phyloP scores from a whole-genome alignment of 176 grass and related monocot species.

The Eragrostis nindensis region DNA sequence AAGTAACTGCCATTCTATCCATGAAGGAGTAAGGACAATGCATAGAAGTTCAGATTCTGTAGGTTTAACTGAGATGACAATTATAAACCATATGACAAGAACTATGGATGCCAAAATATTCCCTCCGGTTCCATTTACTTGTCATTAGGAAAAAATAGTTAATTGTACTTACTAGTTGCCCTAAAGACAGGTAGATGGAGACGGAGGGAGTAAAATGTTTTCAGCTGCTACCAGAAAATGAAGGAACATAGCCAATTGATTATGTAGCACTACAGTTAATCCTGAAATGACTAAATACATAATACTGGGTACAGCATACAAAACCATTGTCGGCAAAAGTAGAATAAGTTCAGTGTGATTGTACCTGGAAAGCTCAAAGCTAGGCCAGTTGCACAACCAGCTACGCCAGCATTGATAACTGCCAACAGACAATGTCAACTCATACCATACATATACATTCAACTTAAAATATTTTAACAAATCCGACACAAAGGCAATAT shows the following conservation, averaged over 20 bases:
- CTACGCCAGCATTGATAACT: slow-evolving; percentile 86
- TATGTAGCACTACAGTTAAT: neutral
- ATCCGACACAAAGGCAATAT: neutral
- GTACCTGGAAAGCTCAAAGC: slow-evolving; percentile 97
- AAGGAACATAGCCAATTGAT: neutral
- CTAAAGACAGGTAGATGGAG: neutral
- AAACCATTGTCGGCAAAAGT: neutral
- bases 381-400: slow-evolving; percentile 90
- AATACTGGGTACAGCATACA: neutral
- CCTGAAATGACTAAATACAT: neutral
- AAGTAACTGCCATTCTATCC: neutral
- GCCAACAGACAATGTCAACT: slow-evolving; percentile 42
- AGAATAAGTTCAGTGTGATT: neutral
- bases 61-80: neutral
- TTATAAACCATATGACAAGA: neutral
- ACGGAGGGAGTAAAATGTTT: neutral
- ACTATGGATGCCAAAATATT: neutral
- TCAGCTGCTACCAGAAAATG: neutral
- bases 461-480: slow-evolving; percentile 9
- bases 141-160: neutral
- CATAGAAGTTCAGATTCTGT: neutral
- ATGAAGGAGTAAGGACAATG: neutral
- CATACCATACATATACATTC: slow-evolving; percentile 28
- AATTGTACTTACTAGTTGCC: neutral
- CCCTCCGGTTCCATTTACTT: neutral